These are phyloP conservation scores for Triangularia verruculosa DNA, from an alignment of 2,329 filamentous ascomycete genomes.

Conservation along the genomic window DNA sequence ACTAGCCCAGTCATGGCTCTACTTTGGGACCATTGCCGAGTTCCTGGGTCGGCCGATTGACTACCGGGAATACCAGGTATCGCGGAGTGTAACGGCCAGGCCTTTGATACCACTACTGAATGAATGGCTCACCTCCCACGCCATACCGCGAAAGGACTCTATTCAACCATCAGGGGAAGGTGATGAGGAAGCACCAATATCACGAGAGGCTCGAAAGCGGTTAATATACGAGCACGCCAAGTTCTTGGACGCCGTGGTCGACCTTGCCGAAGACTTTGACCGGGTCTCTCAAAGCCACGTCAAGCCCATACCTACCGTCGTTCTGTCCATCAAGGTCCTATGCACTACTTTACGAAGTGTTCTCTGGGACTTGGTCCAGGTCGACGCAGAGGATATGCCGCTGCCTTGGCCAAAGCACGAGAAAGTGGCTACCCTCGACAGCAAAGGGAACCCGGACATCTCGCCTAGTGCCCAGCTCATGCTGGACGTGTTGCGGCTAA, in stretches of 20 bases:
- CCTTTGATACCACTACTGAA: conserved; percentile 20
- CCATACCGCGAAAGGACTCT: neutral
- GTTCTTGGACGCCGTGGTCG: conserved; percentile 24
- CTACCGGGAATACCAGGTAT: conserved; percentile 22
- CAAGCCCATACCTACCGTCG: conserved; percentile 23
- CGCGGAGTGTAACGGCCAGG: conserved; percentile 20
- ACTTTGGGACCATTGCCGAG: conserved; percentile 26
- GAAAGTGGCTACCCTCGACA: conserved; percentile 16
- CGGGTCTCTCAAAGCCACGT: conserved; percentile 24
- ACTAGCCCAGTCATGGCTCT: conserved; percentile 27
- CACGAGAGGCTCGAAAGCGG: conserved; percentile 10
- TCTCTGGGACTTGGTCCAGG: conserved; percentile 19
- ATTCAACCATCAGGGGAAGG: neutral
- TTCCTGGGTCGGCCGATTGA: conserved; percentile 24
- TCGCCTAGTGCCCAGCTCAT: conserved; percentile 23
- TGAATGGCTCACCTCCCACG: conserved; percentile 20
- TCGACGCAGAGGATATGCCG: conserved; percentile 14
- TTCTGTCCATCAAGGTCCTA: conserved; percentile 26
- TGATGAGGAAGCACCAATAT: neutral
- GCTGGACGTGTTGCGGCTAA: conserved; percentile 22
- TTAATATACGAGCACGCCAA: conserved; percentile 19
- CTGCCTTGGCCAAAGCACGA: conserved; percentile 20
- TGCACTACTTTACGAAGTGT: conserved; percentile 20
- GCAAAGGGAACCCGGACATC: conserved; percentile 6
- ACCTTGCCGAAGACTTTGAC: conserved; percentile 24